A percentile compares a stretch with the other conserved stretches of the same genome.
Conservation (phyloP, 495 filamentous ascomycete genomes). For the Bacidia gigantensis region DNA sequence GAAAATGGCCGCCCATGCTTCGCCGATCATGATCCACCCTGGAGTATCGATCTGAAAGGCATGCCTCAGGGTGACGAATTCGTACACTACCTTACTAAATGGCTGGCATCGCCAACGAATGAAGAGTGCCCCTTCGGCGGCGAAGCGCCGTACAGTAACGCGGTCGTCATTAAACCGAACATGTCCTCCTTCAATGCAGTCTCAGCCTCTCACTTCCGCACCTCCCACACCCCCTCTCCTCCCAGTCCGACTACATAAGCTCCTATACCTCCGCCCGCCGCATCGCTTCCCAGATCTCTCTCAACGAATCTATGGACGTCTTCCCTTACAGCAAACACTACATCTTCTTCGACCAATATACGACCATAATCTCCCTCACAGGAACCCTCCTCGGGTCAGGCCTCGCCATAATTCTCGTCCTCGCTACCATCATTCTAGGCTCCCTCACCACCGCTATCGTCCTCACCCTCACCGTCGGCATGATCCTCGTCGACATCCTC, state of each 20-base stretch:
- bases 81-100: conserved; percentile 66
- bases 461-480: conserved; percentile 70
- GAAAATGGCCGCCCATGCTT: conserved; percentile 62
- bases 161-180: conserved; percentile 67
- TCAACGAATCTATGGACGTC: conserved; percentile 55
- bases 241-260: conserved; percentile 85
- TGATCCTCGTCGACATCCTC: conserved; percentile 90
- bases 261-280: conserved; percentile 82
- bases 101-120: conserved; percentile 66
- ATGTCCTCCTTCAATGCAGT: conserved; percentile 6
- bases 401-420: conserved; percentile 64
- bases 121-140: conserved; percentile 78
- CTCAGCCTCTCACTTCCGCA: conserved; percentile 78
- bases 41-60: conserved; percentile 76
- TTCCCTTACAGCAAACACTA: conserved; percentile 97
- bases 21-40: conserved; percentile 53
- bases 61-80: conserved; percentile 93
- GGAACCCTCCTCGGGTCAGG: conserved; percentile 68
- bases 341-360: conserved; percentile 97
- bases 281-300: conserved; percentile 60
- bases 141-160: conserved; percentile 71
- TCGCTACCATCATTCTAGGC: conserved; percentile 68
- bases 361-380: conserved; percentile 66
- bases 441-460: conserved; percentile 70
- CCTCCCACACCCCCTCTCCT: conserved; percentile 68